Base-by-base conservation (phyloP, 495 filamentous ascomycete genomes). In the Aspergillus nanangensis region DNA sequence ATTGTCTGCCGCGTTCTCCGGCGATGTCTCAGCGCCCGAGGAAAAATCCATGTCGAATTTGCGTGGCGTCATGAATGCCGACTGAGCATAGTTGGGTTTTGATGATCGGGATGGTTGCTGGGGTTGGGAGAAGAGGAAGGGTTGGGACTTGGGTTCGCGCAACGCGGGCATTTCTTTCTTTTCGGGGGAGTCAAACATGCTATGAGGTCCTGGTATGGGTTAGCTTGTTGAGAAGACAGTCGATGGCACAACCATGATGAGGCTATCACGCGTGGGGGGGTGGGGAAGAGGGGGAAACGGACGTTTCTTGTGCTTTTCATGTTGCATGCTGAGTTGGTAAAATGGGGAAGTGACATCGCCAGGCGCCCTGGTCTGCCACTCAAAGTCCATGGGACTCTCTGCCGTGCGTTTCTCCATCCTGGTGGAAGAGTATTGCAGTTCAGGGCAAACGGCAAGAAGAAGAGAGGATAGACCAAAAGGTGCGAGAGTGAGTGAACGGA, bases 21-120 rank as follows among this genome's bases (percentile, higher is more conserved):
- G 88, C 7, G 89, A 90, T 1, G 86, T 83, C 57, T 95, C 92
- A n/a, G 83, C 80, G 36, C 84, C 84, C 2, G 88, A 92, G 8
- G 88, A 86, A 51, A 84, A 80, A 41, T 86, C 83, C 17, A 81
- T 61, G 11, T 88, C 82, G 11, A 72, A 72, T 55, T 85, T 92
- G 32, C 87, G 86, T 2, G 89, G 90, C 5, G 86, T 95, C 21
- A 77, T 88, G 57, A 93, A 95, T 8, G 82, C 79, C 3, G 81
- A 72, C 56, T 83, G 84, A 41, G 77, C 79, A 52, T 87, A 90
- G 13, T 70, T 52, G 39, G 66, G 47, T 48, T 67, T 60, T 29
- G 65, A 55, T 5, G 50, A 63, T 34, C 34, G 51, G 22, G 57
- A 51, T 18, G 42, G 38, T 54, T 66, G 62, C 44, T 48, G 52